Conservation (phyloP, 1,284 basidiomycete species). For the Tylopilus sp. region DNA sequence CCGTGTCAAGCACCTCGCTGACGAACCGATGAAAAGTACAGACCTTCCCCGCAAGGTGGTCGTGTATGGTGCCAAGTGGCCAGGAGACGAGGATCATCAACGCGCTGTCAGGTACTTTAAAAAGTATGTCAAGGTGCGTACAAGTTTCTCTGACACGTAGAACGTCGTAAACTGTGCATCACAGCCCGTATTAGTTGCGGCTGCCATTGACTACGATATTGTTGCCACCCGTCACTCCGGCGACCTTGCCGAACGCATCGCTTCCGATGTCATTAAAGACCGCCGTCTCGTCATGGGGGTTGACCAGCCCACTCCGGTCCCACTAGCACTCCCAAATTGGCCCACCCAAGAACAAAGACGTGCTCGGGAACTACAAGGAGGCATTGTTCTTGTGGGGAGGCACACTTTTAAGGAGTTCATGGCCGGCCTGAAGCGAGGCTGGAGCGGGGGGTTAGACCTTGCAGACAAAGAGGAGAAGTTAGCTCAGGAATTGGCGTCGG, state of each 20-base stretch:
- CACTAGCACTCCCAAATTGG: conserved; percentile 63
- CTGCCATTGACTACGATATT: conserved; percentile 91
- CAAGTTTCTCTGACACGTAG: conserved; percentile 15
- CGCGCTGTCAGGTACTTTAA: conserved; percentile 87
- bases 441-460: conserved; percentile 75
- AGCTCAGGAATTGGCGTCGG: conserved; percentile 70
- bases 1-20: conserved; percentile 77
- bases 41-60: conserved; percentile 82
- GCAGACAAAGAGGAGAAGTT: conserved; percentile 81
- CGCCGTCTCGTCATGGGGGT: conserved; percentile 69
- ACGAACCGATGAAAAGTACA: conserved; percentile 69
- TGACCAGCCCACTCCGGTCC: conserved; percentile 55
- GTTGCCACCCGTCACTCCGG: conserved; percentile 84
- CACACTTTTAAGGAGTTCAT: conserved; percentile 95
- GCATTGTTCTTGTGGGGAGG: conserved; percentile 87
- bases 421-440: conserved; percentile 84
- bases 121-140: conserved; percentile 91
- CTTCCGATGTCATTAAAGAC: conserved; percentile 72
- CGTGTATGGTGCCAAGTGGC: conserved; percentile 90
- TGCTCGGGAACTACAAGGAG: conserved; percentile 77
- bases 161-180: conserved; percentile 15
- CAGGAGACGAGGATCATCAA: conserved; percentile 92
- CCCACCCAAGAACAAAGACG: conserved; percentile 63
- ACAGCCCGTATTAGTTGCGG: conserved; percentile 92
- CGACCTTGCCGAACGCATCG: conserved; percentile 77